These are phyloP conservation scores for Coemansia sp. DNA, from an alignment of 192 early-diverging fungal genomes.

Conservation along the genomic window DNA sequence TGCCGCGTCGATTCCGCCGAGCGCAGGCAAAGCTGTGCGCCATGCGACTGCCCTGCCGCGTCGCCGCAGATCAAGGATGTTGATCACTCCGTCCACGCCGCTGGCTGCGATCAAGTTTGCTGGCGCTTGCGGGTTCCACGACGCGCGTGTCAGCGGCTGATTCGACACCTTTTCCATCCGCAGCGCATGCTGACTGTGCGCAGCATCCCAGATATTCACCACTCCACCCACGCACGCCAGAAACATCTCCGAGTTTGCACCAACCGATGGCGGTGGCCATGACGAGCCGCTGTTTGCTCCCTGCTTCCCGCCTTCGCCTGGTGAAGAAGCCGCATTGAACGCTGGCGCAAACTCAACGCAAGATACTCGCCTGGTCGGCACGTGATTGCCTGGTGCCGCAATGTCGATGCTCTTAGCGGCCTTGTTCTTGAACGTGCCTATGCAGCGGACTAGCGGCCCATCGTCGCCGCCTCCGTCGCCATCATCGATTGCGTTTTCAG, in stretches of 20 bases:
- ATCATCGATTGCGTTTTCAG: constrained; percentile 5
- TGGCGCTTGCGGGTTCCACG: constrained; percentile 46
- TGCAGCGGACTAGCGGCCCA: constrained; percentile 40
- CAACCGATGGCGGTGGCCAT: constrained; percentile 33
- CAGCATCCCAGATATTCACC: constrained; percentile 52
- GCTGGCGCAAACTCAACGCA: constrained; percentile 55
- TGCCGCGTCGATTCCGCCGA: not conserved
- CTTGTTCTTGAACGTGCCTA: constrained; percentile 56
- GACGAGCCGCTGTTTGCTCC: not conserved
- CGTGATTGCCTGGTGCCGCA: constrained; percentile 51
- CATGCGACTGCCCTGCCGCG: constrained; percentile 57
- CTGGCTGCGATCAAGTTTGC: constrained; percentile 41
- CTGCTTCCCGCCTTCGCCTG: not conserved
- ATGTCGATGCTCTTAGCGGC: constrained; percentile 48
- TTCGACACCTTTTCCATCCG: constrained; percentile 44
- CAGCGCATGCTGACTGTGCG: constrained; percentile 35
- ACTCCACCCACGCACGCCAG: constrained; percentile 48
- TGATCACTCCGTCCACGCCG: constrained; percentile 36
- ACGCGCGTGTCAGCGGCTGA: constrained; percentile 36
- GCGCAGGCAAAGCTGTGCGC: constrained; percentile 33
- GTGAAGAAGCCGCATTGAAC: not conserved
- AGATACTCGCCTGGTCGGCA: constrained; percentile 38
- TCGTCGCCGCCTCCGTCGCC: constrained; percentile 6
- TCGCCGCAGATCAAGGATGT: constrained; percentile 49
- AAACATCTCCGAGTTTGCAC: constrained; percentile 30